A percentile compares a stretch with the other conserved stretches of the same genome.
These are phyloP conservation scores for Williopsis jadinii DNA, from an alignment of 1,139 yeast genomes.

Conservation along the genomic window DNA sequence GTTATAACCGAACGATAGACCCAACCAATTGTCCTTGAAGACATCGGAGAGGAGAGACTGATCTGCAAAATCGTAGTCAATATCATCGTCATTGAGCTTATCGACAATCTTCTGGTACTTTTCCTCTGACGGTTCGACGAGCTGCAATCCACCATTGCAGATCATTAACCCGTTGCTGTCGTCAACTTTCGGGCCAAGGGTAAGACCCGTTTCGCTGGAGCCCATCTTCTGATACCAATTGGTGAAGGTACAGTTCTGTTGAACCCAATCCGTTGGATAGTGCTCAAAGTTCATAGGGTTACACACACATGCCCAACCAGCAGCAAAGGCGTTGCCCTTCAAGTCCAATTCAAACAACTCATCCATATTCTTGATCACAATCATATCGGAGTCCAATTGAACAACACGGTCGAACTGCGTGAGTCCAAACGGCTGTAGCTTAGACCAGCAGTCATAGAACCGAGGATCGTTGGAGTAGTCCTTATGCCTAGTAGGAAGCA, in stretches of 20 bases:
- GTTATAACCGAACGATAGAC: slow-evolving; percentile 44
- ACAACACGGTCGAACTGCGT: slow-evolving; percentile 41
- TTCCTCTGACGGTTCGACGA: slow-evolving; percentile 35
- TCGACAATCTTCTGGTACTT: slow-evolving; percentile 33
- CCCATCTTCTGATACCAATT: slow-evolving; percentile 23
- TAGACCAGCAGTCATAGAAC: slow-evolving; percentile 53
- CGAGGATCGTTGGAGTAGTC: slow-evolving; percentile 41
- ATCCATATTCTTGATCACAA: slow-evolving; percentile 46
- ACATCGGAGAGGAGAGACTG: slow-evolving; percentile 49
- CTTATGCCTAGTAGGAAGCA: slow-evolving; percentile 35
- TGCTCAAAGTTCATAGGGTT: slow-evolving; percentile 43
- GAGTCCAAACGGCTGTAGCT: slow-evolving; percentile 44
- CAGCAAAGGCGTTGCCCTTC: slow-evolving; percentile 37
- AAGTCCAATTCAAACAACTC: slow-evolving; percentile 39
- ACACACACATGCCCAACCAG: slow-evolving; percentile 55
- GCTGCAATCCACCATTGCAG: slow-evolving; percentile 49
- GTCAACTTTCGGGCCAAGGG: slow-evolving; percentile 30
- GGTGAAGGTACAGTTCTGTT: slow-evolving; percentile 42
- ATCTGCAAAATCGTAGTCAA: slow-evolving; percentile 45
- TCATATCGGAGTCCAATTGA: slow-evolving; percentile 51
- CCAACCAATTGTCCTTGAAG: slow-evolving; percentile 40
- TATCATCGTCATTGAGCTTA: slow-evolving; percentile 23
- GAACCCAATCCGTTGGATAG: slow-evolving; percentile 46
- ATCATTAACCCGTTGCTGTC: slow-evolving; percentile 33
- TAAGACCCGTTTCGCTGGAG: slow-evolving; percentile 10